Conservation (phyloP, 768 basidiomycete genomes). For the Russula sp. region DNA sequence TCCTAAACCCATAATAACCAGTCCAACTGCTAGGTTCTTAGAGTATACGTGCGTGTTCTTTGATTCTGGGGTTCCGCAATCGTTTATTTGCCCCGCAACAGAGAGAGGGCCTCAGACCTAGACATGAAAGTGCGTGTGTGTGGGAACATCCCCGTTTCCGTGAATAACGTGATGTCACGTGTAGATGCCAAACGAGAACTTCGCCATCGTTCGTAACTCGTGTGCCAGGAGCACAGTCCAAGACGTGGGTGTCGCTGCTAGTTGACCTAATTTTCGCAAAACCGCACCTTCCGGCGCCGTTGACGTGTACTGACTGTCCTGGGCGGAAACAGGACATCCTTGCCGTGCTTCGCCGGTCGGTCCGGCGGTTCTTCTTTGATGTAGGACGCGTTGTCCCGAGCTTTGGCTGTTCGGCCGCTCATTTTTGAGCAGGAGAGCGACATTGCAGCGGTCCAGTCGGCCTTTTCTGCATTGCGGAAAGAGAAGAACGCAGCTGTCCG, state of each 20-base stretch:
- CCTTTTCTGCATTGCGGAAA: constrained; percentile 6
- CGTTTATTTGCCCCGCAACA: background rate
- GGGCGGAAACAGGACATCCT: constrained; percentile 3
- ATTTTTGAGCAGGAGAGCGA: constrained; percentile 9
- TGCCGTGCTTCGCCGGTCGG: constrained; percentile 10
- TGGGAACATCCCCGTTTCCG: background rate
- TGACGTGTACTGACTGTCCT: background rate
- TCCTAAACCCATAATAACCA: background rate
- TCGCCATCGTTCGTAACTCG: constrained; percentile 4
- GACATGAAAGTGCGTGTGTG: constrained; percentile 9
- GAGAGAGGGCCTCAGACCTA: background rate
- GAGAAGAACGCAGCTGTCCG: constrained; percentile 2
- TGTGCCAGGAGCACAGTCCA: constrained; percentile 1
- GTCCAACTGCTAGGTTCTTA: background rate
- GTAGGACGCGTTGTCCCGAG: background rate
- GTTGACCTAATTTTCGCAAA: background rate
- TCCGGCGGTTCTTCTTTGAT: constrained; percentile 13
- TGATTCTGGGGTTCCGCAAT: background rate
- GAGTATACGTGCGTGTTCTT: constrained; percentile 4
- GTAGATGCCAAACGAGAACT: constrained; percentile 12
- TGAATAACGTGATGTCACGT: background rate
- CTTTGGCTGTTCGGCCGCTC: background rate
- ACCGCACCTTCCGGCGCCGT: background rate
- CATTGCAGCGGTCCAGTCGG: constrained; percentile 2
- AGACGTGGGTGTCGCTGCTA: background rate